A percentile compares a stretch with the other conserved stretches of the same genome.
phyloP scores from a whole-genome alignment of 257 asterid species.

The Solanum infundibuliforme region DNA sequence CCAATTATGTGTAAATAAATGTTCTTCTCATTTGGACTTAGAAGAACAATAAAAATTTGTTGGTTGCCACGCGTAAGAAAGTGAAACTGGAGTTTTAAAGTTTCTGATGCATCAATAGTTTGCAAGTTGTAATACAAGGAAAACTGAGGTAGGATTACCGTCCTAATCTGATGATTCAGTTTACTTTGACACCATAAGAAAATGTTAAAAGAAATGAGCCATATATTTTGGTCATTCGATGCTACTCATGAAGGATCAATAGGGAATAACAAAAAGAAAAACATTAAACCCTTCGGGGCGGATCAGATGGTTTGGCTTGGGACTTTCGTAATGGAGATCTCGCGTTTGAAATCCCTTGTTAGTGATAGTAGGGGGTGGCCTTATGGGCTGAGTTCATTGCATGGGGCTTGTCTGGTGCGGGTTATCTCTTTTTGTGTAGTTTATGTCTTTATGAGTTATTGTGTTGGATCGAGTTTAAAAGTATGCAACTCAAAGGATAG shows the following conservation, averaged over 20 bases:
- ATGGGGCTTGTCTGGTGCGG: too few relatives aligned
- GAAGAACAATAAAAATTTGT: not conserved
- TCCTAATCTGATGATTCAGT: not conserved
- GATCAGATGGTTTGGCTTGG: too few relatives aligned
- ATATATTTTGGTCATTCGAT: not conserved
- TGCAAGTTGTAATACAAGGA: not conserved
- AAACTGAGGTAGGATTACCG: not conserved
- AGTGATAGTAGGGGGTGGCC: too few relatives aligned
- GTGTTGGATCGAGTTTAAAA: too few relatives aligned
- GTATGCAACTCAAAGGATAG: too few relatives aligned
- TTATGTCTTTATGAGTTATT: too few relatives aligned
- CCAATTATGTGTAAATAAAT: not conserved
- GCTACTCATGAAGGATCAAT: not conserved
- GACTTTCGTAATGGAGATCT: too few relatives aligned
- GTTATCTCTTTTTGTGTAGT: too few relatives aligned
- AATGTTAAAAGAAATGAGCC: not conserved
- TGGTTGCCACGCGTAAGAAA: not conserved
- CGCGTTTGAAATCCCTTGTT: too few relatives aligned
- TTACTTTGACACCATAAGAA: not conserved
- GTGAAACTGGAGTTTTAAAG: not conserved
- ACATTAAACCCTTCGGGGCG: not conserved
- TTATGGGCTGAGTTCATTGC: too few relatives aligned
- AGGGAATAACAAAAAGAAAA: not conserved
- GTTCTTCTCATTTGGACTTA: not conserved
- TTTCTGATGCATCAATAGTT: not conserved